These are phyloP conservation scores for Taxillus chinensis DNA, from an alignment of 164 flowering plant species.

Conservation along the genomic window DNA sequence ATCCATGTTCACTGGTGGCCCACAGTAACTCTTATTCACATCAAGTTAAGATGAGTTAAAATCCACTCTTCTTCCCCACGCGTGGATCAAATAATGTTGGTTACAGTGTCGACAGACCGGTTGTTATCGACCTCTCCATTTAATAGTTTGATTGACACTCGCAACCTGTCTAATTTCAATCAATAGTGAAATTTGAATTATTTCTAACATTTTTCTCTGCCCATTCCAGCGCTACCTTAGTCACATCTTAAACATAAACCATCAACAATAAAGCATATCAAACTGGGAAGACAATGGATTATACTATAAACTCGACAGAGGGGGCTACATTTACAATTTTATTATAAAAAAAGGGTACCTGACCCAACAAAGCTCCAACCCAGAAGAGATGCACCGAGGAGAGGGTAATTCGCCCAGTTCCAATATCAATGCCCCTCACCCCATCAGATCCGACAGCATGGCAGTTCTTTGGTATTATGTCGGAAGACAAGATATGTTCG, in stretches of 20 bases:
- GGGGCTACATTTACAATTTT: no score
- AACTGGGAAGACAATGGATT: neutral
- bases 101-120: slow-evolving; percentile 6
- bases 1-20: no score
- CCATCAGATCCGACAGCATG: slow-evolving; percentile 17
- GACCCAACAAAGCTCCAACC: slow-evolving; percentile 98
- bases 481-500: slow-evolving; percentile 70
- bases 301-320: no score
- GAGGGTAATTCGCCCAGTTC: slow-evolving; percentile 94
- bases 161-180: slow-evolving; percentile 71
- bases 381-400: slow-evolving; percentile 82
- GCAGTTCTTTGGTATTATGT: slow-evolving; percentile 29
- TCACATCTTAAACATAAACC: slow-evolving; percentile 56
- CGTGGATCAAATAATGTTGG: neutral
- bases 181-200: slow-evolving; percentile 66
- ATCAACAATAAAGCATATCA: neutral
- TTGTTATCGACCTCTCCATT: slow-evolving; percentile 6
- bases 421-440: slow-evolving; percentile 83
- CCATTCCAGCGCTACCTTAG: slow-evolving; percentile 88
- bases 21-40: no score
- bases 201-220: slow-evolving; percentile 65
- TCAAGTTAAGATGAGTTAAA: no score
- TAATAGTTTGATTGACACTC: neutral
- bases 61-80: no score
- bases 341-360: slow-evolving; percentile 43